A percentile compares a stretch with the other conserved stretches of the same genome.
Conservation (phyloP, 2,329 filamentous ascomycete genomes). For the Trichoderma asperellum region DNA sequence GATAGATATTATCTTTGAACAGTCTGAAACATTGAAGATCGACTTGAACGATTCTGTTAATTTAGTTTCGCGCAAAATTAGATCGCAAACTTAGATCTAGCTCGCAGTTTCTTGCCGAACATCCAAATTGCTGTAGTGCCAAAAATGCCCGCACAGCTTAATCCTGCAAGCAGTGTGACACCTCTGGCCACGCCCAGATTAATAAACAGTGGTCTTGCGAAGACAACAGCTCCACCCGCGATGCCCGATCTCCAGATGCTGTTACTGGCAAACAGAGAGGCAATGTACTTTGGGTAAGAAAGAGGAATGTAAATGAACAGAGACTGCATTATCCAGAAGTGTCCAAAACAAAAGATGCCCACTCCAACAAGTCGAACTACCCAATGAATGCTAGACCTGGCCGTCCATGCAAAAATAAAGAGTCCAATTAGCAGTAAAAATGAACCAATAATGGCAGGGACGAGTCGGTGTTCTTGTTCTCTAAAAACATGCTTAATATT, state of each 20-base stretch:
- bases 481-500: constrained; percentile 28
- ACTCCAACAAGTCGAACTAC: constrained; percentile 61
- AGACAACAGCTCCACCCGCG: constrained; percentile 28
- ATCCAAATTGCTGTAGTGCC: constrained; percentile 27
- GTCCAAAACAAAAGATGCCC: constrained; percentile 58
- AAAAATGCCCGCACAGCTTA: constrained; percentile 29
- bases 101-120: constrained; percentile 25
- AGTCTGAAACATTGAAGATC: not conserved
- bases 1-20: not conserved
- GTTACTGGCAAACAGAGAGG: constrained; percentile 33
- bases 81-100: constrained; percentile 25
- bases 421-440: constrained; percentile 67
- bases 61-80: constrained; percentile 18
- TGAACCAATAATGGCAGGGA: constrained; percentile 49
- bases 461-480: constrained; percentile 31
- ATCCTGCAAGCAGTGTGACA: constrained; percentile 31
- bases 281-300: constrained; percentile 32
- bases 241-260: constrained; percentile 29
- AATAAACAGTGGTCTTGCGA: constrained; percentile 31
- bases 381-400: constrained; percentile 63
- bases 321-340: constrained; percentile 39
- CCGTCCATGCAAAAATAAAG: constrained; percentile 74
- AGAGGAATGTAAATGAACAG: constrained; percentile 34
- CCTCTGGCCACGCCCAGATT: constrained; percentile 31
- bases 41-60: not conserved